phyloP scores from a whole-genome alignment of 2,329 filamentous ascomycete genomes.

The Stromatinia cepivora region DNA sequence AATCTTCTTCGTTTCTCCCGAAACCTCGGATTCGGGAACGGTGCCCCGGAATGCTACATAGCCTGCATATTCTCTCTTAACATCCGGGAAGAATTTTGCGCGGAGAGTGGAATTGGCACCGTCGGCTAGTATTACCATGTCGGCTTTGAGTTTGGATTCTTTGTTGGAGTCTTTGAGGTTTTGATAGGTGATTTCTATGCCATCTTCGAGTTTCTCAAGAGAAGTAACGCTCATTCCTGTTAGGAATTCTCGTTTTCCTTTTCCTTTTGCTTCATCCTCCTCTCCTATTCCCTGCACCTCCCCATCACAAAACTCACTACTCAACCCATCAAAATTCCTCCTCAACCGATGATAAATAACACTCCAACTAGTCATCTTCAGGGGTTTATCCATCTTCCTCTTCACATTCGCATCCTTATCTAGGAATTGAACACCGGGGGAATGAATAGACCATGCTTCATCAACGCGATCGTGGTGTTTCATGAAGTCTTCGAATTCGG shows the following conservation, averaged over 20 bases:
- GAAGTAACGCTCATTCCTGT: neutral
- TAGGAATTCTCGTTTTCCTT: neutral
- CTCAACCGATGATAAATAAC: slow-evolving; percentile 30
- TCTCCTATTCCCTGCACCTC: neutral
- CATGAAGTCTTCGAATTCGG: slow-evolving; percentile 21
- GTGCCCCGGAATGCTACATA: slow-evolving; percentile 44
- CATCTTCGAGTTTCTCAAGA: neutral
- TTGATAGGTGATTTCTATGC: slow-evolving; percentile 15
- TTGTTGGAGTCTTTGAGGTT: neutral
- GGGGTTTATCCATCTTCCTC: neutral
- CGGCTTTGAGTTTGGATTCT: slow-evolving; percentile 21
- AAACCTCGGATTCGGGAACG: slow-evolving; percentile 44
- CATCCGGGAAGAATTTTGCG: slow-evolving; percentile 25
- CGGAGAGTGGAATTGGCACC: slow-evolving; percentile 31
- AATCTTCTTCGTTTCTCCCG: slow-evolving; percentile 39
- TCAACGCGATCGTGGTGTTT: slow-evolving; percentile 4
- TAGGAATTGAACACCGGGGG: slow-evolving; percentile 23
- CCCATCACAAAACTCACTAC: slow-evolving; percentile 22
- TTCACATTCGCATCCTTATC: slow-evolving; percentile 26
- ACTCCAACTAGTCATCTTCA: slow-evolving; percentile 29
- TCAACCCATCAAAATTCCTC: slow-evolving; percentile 32
- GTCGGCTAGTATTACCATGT: slow-evolving; percentile 31
- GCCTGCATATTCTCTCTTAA: slow-evolving; percentile 31
- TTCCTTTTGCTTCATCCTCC: neutral
- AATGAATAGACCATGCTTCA: slow-evolving; percentile 12